A percentile compares a stretch with the other conserved stretches of the same genome.
phyloP scores from a whole-genome alignment of 179 eudicot species.

The Silene noctiflora region DNA sequence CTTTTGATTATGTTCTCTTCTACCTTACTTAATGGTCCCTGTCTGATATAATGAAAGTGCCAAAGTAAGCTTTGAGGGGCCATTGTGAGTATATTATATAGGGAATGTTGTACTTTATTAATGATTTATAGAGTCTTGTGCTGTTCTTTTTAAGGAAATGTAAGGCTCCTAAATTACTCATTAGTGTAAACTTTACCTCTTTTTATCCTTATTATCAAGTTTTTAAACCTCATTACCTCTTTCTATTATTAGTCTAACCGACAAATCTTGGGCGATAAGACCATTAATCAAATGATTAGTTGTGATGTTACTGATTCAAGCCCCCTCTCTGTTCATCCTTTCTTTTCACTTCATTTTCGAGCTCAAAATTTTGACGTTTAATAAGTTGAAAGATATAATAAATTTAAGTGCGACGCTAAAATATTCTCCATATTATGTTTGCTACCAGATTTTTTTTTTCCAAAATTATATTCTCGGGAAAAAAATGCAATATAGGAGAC shows the following conservation, averaged over 20 bases:
- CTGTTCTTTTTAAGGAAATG: slow-evolving; percentile 23
- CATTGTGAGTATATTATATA: slow-evolving; percentile 20
- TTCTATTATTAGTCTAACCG: background rate
- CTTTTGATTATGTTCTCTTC: slow-evolving; percentile 33
- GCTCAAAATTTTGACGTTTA: background rate
- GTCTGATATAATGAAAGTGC: slow-evolving; percentile 14
- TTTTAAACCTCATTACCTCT: background rate
- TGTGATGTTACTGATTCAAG: background rate
- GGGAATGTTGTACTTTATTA: slow-evolving; percentile 23
- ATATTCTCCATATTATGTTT: no score
- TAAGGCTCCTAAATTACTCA: slow-evolving; percentile 23
- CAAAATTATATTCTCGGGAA: no score
- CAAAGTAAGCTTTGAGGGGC: slow-evolving; percentile 27
- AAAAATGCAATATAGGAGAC: no score
- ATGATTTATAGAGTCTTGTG: slow-evolving; percentile 24
- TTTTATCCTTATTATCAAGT: background rate
- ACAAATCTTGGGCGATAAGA: background rate
- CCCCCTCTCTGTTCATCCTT: background rate
- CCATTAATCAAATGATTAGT: background rate
- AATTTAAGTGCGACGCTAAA: background rate
- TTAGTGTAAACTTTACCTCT: background rate
- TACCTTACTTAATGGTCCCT: slow-evolving; percentile 32
- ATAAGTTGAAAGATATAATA: background rate
- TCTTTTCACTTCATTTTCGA: background rate
- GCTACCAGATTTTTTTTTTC: no score